phyloP scores from a whole-genome alignment of 2,329 filamentous ascomycete genomes.

The Cadophora sp. region DNA sequence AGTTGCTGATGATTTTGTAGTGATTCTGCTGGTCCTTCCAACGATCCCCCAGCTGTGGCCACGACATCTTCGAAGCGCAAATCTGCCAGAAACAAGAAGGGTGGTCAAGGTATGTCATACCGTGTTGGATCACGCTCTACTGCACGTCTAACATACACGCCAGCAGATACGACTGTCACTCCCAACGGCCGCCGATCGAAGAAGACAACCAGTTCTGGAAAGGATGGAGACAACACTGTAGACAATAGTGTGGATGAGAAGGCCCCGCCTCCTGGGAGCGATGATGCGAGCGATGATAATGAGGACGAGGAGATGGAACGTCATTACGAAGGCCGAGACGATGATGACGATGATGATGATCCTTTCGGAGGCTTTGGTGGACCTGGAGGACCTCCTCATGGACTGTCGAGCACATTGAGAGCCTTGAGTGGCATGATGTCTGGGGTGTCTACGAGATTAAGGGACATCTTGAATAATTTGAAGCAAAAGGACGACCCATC shows the following conservation, averaged over 20 bases:
- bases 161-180: constrained; percentile 45
- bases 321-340: constrained; percentile 57
- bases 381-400: constrained; percentile 64
- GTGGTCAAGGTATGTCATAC: constrained; percentile 54
- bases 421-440: constrained; percentile 93
- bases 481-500: constrained; percentile 86
- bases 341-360: constrained; percentile 62
- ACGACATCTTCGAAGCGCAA: constrained; percentile 75
- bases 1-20: constrained; percentile 50
- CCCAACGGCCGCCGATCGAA: constrained; percentile 50
- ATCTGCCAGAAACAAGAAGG: constrained; percentile 74
- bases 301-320: constrained; percentile 68
- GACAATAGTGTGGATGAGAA: constrained; percentile 48
- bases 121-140: constrained; percentile 23
- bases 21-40: constrained; percentile 68
- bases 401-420: constrained; percentile 80
- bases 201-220: constrained; percentile 63
- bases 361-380: constrained; percentile 73
- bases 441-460: constrained; percentile 78
- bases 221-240: constrained; percentile 73
- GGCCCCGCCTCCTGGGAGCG: constrained; percentile 31
- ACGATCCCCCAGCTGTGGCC: constrained; percentile 58
- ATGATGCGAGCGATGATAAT: constrained; percentile 59
- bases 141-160: constrained; percentile 45
- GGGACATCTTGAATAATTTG: constrained; percentile 78